Base-by-base conservation (phyloP, 2,329 filamentous ascomycete genomes). In the Helminthosporium solani region DNA sequence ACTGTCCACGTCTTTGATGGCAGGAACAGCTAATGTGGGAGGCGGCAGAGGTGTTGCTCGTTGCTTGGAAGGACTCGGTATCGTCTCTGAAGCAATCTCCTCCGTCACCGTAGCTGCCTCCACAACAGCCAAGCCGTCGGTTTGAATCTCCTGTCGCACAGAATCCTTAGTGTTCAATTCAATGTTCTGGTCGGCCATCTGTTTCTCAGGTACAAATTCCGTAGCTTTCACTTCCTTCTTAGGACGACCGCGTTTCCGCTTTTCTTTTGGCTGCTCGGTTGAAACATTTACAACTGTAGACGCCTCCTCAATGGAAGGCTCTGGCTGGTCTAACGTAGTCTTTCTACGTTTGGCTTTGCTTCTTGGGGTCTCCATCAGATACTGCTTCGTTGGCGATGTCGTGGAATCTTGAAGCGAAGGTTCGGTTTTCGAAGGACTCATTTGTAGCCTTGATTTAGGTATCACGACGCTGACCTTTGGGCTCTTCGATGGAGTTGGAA, bases 241-340 rank as follows among this genome's bases (percentile, higher is more conserved):
- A 4, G 67, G 66, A 11, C 66, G 58, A 36, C 67, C 65, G 37
- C 68, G 60, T 61, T 55, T 56, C 56, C 47, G 31, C 64, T 69
- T 51, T 59, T 65, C 37, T 53, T 56, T 2, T 45, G 44, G 7
- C 34, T 35, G 8, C 42, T n/a, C 19, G 50, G 45, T 3, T 47
- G 25, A 9, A n/a, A 39, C 23, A n/a, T 19, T 21, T 15, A 40
- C 11, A 8, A 9, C n/a, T 11, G 20, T 9, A 7, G 20, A 20
- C 12, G 34, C n/a, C 9, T 33, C 41, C 36, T 50, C 49, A 28
- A 34, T 11, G n/a, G 28, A 23, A 14, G 42, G 33, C 20, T 53
- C 55, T 21, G 54, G 50, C 11, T 47, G 33, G 33, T 61, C 54
- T 18, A 46, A 42, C 3, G 46, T 54, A 0, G 56, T 59, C 41